phyloP scores from a whole-genome alignment of 805 yeast species.

The Yarrowia sp. region DNA sequence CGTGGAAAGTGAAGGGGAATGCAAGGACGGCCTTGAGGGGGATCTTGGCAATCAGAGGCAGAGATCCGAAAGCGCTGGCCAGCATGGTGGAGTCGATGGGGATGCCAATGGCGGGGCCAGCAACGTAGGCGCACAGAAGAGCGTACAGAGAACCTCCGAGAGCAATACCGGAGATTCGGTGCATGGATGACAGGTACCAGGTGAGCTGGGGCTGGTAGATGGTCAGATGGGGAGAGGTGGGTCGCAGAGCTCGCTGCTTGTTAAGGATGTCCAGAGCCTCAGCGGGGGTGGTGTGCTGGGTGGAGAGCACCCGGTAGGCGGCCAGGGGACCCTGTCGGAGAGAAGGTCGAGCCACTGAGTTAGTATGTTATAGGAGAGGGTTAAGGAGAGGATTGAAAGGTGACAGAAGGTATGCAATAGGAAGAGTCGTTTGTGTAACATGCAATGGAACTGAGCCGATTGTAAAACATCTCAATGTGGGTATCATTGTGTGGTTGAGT shows the following conservation, averaged over 20 bases:
- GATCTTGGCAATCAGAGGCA: slow-evolving; percentile 63
- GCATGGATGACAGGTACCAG: slow-evolving; percentile 73
- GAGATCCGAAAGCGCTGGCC: slow-evolving; percentile 55
- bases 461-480: too few relatives aligned
- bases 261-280: slow-evolving; percentile 69
- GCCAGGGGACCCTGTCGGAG: slow-evolving; percentile 15
- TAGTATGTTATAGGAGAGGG: neutral
- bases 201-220: slow-evolving; percentile 93
- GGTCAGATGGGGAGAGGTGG: slow-evolving; percentile 83
- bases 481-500: too few relatives aligned
- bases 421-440: too few relatives aligned
- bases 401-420: neutral
- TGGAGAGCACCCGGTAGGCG: slow-evolving; percentile 31
- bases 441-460: neutral
- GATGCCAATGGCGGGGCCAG: slow-evolving; percentile 61
- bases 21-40: slow-evolving; percentile 68
- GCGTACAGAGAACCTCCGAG: slow-evolving; percentile 78
- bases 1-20: slow-evolving; percentile 84
- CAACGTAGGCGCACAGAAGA: slow-evolving; percentile 72
- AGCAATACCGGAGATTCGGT: slow-evolving; percentile 84
- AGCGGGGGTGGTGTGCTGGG: slow-evolving; percentile 54
- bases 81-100: slow-evolving; percentile 52
- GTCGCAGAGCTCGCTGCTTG: slow-evolving; percentile 84
- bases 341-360: slow-evolving; percentile 24
- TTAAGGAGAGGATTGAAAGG: neutral